Conservation (phyloP, 2,329 filamentous ascomycete genomes). For the Fusarium guadeloupense region DNA sequence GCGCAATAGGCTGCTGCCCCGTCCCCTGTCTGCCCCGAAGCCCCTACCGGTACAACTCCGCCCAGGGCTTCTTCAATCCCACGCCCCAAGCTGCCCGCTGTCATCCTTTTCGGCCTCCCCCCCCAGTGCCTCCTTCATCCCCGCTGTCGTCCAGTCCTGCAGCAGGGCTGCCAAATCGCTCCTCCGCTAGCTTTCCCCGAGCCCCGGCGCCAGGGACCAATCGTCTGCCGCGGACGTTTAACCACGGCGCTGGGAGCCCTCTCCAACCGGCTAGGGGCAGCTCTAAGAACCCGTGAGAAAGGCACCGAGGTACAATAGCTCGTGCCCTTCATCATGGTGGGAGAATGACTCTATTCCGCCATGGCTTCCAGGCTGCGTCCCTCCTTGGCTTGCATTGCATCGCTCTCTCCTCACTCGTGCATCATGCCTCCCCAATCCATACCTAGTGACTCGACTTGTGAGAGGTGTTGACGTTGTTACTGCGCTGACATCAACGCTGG, state of each 20-base stretch:
- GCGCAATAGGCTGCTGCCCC: conserved; percentile 25
- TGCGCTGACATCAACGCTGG: conserved; percentile 19
- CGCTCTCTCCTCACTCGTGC: conserved; percentile 1
- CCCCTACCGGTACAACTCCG: conserved; percentile 9
- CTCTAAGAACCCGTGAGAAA: conserved; percentile 9
- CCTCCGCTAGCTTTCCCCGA: conserved; percentile 13
- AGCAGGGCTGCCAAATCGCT: conserved; percentile 16
- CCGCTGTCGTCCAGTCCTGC: conserved; percentile 5
- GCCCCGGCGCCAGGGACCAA: conserved; percentile 27
- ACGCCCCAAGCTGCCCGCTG: conserved; percentile 22
- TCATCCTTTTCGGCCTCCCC: conserved; percentile 23
- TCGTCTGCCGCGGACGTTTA: conserved; percentile 13
- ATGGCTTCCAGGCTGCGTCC: too few species aligned
- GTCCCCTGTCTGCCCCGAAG: conserved; percentile 19
- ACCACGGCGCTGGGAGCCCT: conserved; percentile 33
- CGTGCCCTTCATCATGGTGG: neutral
- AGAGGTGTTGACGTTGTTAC: conserved; percentile 6
- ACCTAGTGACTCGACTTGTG: neutral
- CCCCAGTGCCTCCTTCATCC: neutral
- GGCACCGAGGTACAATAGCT: neutral
- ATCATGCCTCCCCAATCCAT: neutral
- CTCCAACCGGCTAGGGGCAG: conserved; percentile 17
- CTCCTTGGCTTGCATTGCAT: neutral
- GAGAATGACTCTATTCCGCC: neutral
- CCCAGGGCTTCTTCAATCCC: conserved; percentile 18